These are phyloP conservation scores for Aspergillus ellipticus DNA, from an alignment of 495 filamentous ascomycete species.

Conservation along the genomic window DNA sequence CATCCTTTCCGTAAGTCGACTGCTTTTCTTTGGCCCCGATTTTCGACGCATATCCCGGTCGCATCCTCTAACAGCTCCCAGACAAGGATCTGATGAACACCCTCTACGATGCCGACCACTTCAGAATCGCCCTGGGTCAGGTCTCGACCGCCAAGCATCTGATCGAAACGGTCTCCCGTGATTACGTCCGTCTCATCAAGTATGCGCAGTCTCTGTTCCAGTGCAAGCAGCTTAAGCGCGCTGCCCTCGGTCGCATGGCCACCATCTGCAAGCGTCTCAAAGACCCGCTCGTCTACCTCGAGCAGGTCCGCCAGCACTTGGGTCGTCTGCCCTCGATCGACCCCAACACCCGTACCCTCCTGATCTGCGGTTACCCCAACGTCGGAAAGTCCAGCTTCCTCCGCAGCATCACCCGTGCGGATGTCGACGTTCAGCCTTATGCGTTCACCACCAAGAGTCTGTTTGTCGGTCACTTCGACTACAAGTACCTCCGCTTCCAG, in stretches of 20 bases:
- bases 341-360: conserved; percentile 87
- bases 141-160: conserved; percentile 93
- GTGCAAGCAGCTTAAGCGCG: conserved; percentile 90
- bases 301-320: conserved; percentile 97
- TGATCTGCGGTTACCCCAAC: conserved; percentile 97
- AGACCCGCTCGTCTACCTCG: conserved; percentile 90
- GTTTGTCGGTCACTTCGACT: conserved; percentile 98
- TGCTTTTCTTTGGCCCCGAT: neutral
- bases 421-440: conserved; percentile 97
- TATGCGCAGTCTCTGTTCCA: conserved; percentile 96
- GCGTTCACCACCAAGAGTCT: conserved; percentile 98
- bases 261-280: conserved; percentile 91
- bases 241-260: conserved; percentile 90
- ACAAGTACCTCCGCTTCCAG: conserved; percentile 94
- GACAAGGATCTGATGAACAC: conserved; percentile 81
- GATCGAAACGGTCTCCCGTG: conserved; percentile 90
- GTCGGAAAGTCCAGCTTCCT: conserved; percentile 96
- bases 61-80: conserved; percentile 23
- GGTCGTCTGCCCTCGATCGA: conserved; percentile 97
- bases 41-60: neutral
- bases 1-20: conserved; percentile 81
- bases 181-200: conserved; percentile 91
- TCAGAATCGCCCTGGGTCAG: conserved; percentile 92
- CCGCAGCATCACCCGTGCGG: conserved; percentile 84
- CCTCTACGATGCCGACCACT: conserved; percentile 95